These are phyloP conservation scores for Colletotrichum higginsianum DNA, from an alignment of 2,329 filamentous ascomycete species.

Conservation along the genomic window DNA sequence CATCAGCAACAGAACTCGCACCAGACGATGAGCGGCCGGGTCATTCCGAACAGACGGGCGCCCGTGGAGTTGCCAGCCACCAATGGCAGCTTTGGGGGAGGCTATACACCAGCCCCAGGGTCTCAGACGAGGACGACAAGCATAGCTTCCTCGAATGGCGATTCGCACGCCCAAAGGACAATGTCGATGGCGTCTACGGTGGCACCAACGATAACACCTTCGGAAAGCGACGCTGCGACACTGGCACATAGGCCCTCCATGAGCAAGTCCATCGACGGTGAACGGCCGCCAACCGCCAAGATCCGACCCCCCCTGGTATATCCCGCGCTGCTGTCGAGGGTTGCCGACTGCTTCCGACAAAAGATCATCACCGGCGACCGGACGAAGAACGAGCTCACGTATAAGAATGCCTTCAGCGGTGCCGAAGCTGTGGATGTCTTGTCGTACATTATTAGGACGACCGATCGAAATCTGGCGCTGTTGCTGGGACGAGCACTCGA, in stretches of 20 bases:
- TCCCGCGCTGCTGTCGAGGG: conserved; percentile 91
- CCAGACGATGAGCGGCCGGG: conserved; percentile 93
- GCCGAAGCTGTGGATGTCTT: conserved; percentile 96
- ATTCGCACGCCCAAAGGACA: conserved; percentile 70
- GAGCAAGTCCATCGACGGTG: conserved; percentile 68
- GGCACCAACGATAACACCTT: conserved; percentile 77
- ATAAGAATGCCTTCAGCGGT: conserved; percentile 97
- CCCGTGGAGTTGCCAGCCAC: conserved; percentile 58
- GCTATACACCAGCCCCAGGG: conserved; percentile 64
- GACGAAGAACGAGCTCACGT: conserved; percentile 96
- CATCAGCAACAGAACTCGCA: conserved; percentile 64
- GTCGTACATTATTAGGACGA: conserved; percentile 96
- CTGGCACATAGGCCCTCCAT: conserved; percentile 70
- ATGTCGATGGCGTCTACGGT: conserved; percentile 96
- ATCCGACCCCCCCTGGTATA: conserved; percentile 89
- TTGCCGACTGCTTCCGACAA: conserved; percentile 92
- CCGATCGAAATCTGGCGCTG: conserved; percentile 92
- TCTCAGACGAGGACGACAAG: conserved; percentile 72
- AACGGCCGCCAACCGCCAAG: conserved; percentile 72
- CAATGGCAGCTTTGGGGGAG: conserved; percentile 55
- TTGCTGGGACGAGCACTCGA: conserved; percentile 92
- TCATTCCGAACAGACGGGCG: conserved; percentile 82
- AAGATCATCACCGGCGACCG: conserved; percentile 89
- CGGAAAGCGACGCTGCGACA: conserved; percentile 66
- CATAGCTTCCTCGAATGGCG: conserved; percentile 70